Conservation (phyloP, 192 early-diverging fungal species). For the Chytriomyces hyalinus region DNA sequence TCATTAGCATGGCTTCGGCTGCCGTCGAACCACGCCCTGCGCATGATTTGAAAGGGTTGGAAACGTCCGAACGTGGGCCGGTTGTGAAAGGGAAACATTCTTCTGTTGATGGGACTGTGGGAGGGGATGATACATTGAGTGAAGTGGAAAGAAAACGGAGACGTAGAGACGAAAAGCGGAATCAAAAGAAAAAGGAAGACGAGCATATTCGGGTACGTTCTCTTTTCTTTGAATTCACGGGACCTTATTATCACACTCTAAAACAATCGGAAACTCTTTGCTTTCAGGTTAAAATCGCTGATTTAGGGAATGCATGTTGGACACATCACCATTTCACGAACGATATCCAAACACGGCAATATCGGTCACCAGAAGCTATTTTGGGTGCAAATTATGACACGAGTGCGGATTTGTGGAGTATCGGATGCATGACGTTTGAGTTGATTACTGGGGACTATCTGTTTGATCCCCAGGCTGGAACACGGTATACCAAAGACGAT, state of each 20-base stretch:
- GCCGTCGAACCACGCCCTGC: not conserved
- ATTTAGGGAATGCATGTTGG: slow-evolving; percentile 98
- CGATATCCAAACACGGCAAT: slow-evolving; percentile 97
- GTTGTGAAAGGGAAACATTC: slow-evolving; percentile 33
- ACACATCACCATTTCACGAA: slow-evolving; percentile 92
- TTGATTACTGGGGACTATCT: slow-evolving; percentile 92
- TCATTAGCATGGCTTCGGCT: not conserved
- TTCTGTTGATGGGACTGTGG: slow-evolving; percentile 19
- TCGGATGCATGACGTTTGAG: slow-evolving; percentile 93
- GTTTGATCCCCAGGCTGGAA: slow-evolving; percentile 90
- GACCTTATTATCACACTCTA: too few species aligned
- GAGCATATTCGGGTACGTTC: slow-evolving; percentile 43
- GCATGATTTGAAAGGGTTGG: slow-evolving; percentile 11
- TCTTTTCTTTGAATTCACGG: not conserved
- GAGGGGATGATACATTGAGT: slow-evolving; percentile 23
- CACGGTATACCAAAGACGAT: slow-evolving; percentile 87
- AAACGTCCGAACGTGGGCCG: slow-evolving; percentile 3
- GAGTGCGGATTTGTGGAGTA: slow-evolving; percentile 91
- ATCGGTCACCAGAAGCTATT: slow-evolving; percentile 94
- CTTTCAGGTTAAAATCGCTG: slow-evolving; percentile 86
- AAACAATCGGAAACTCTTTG: not conserved
- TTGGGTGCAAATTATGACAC: slow-evolving; percentile 85
- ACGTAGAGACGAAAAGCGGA: slow-evolving; percentile 41
- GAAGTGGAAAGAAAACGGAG: slow-evolving; percentile 37
- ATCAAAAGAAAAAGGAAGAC: slow-evolving; percentile 39